These are phyloP conservation scores for Marvania coccoides DNA, from an alignment of 139 green algal genomes.

Conservation along the genomic window DNA sequence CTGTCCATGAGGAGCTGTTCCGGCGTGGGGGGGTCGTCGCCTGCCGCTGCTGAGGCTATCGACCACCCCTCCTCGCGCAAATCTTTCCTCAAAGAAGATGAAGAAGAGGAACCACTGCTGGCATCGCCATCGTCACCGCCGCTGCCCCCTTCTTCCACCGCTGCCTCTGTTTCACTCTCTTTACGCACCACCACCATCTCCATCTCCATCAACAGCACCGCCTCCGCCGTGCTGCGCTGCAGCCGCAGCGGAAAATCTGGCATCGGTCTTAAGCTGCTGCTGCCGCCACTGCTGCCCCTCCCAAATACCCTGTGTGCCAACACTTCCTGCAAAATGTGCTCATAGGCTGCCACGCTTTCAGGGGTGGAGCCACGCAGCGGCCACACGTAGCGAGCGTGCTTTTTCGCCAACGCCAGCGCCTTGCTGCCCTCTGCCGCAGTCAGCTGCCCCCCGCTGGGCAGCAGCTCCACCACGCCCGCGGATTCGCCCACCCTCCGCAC, in stretches of 20 bases:
- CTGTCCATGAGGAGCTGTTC: neutral
- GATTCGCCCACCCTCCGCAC: neutral
- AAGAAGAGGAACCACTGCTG: no score
- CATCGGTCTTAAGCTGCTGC: neutral
- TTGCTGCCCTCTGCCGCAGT: neutral
- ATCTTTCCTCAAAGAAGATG: no score
- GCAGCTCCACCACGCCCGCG: neutral
- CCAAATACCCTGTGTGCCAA: neutral
- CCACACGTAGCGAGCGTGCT: neutral
- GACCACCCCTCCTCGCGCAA: neutral
- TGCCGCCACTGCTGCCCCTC: neutral
- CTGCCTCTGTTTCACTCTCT: neutral
- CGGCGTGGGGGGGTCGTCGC: neutral
- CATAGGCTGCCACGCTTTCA: neutral
- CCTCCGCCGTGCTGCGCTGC: neutral
- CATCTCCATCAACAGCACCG: neutral
- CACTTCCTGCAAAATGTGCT: no score
- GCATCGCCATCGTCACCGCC: no score
- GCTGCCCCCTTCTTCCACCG: neutral
- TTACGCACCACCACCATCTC: neutral
- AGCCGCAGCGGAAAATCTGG: neutral
- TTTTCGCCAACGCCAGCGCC: neutral
- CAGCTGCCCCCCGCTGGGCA: neutral
- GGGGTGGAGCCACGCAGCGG: neutral
- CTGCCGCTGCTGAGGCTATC: neutral